phyloP scores from a whole-genome alignment of 768 basidiomycete species.

The Tephrocybe sp. region DNA sequence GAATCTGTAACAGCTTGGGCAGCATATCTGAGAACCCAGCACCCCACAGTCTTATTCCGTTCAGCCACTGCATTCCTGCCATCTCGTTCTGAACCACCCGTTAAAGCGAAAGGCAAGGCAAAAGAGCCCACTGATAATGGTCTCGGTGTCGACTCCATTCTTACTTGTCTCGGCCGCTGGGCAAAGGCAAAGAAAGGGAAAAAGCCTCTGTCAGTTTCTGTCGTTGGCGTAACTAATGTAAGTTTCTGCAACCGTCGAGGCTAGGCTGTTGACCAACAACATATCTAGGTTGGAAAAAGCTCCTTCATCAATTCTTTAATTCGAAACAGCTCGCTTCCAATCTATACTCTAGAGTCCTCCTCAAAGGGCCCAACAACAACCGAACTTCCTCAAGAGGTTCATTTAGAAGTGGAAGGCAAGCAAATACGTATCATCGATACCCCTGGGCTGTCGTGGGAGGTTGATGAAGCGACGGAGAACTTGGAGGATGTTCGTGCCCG shows the following conservation, averaged over 20 bases:
- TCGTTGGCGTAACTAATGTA: constrained; percentile 85
- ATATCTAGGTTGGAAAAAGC: constrained; percentile 73
- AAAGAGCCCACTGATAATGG: constrained; percentile 49
- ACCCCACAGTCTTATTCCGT: constrained; percentile 71
- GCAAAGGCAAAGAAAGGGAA: constrained; percentile 45
- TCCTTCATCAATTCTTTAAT: constrained; percentile 79
- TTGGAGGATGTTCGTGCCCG: constrained; percentile 43
- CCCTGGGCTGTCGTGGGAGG: constrained; percentile 71
- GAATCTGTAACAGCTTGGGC: constrained; percentile 76
- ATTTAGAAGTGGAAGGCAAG: constrained; percentile 42
- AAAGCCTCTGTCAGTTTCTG: constrained; percentile 62
- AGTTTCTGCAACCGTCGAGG: constrained; percentile 20
- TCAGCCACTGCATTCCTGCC: constrained; percentile 69
- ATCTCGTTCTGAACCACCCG: constrained; percentile 18
- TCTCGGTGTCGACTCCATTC: constrained; percentile 53
- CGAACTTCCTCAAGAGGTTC: constrained; percentile 59
- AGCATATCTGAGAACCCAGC: constrained; percentile 49
- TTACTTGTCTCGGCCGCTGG: constrained; percentile 44
- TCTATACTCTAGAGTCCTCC: constrained; percentile 55
- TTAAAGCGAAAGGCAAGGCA: constrained; percentile 37
- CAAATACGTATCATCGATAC: constrained; percentile 78
- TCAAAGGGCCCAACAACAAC: constrained; percentile 72
- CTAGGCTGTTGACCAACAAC: background rate
- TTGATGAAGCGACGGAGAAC: constrained; percentile 36
- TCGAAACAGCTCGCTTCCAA: constrained; percentile 44